Conservation (phyloP, 768 basidiomycete species). For the Agrocybe pediades region DNA sequence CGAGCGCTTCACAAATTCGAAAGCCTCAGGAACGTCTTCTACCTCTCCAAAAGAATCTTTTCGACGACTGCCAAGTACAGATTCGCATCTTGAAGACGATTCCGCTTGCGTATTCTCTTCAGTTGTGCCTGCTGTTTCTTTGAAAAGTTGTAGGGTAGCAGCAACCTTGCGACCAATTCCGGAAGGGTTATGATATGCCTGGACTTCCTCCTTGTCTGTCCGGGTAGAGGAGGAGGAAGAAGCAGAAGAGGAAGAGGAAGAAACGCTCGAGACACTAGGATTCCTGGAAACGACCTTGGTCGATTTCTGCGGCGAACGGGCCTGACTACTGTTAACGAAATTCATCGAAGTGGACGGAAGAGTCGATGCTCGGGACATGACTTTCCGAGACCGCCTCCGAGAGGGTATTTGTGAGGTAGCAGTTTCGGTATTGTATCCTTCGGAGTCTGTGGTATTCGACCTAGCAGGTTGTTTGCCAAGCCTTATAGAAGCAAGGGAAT, state of each 20-base stretch:
- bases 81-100: slow-evolving; percentile 29
- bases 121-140: slow-evolving; percentile 57
- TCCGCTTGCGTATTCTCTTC: slow-evolving; percentile 34
- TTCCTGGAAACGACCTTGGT: slow-evolving; percentile 34
- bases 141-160: slow-evolving; percentile 80
- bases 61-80: slow-evolving; percentile 26
- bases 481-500: slow-evolving; percentile 24
- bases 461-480: slow-evolving; percentile 26
- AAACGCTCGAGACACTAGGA: slow-evolving; percentile 32
- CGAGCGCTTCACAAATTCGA: slow-evolving; percentile 81
- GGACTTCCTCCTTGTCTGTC: slow-evolving; percentile 30
- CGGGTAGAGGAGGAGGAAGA: slow-evolving; percentile 35
- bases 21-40: slow-evolving; percentile 67
- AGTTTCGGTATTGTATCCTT: slow-evolving; percentile 46
- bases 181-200: slow-evolving; percentile 29
- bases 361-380: slow-evolving; percentile 39
- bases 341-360: slow-evolving; percentile 33
- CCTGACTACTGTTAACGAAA: slow-evolving; percentile 22
- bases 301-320: slow-evolving; percentile 30
- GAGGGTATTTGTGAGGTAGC: slow-evolving; percentile 29
- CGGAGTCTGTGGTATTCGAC: slow-evolving; percentile 41
- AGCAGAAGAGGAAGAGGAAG: slow-evolving; percentile 37
- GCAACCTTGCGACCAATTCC: slow-evolving; percentile 84
- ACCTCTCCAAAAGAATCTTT: slow-evolving; percentile 40
- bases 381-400: slow-evolving; percentile 28